Conservation (phyloP, 495 filamentous ascomycete species). For the Aspergillus sclerotioniger region DNA sequence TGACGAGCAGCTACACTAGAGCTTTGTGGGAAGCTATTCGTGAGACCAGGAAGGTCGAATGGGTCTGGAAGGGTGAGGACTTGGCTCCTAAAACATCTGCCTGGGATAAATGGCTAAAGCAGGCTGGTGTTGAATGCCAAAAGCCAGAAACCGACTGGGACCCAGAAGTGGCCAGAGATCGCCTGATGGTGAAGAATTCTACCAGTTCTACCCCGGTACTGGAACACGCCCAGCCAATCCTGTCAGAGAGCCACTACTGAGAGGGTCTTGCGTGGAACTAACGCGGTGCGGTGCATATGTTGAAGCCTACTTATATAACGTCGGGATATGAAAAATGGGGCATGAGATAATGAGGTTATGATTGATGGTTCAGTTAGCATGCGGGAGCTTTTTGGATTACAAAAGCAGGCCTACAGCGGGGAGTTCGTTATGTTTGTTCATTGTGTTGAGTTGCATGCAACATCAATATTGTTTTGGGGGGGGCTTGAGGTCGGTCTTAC, state of each 20-base stretch:
- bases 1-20: slow-evolving; percentile 43
- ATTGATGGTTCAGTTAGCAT: neutral
- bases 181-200: neutral
- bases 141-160: neutral
- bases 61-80: slow-evolving; percentile 43
- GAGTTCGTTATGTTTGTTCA: too few species aligned
- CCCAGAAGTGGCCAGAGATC: neutral
- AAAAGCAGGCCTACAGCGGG: neutral
- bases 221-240: neutral
- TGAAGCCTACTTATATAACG: neutral
- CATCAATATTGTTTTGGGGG: too few species aligned
- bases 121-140: slow-evolving; percentile 28
- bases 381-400: neutral
- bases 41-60: slow-evolving; percentile 47
- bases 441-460: too few species aligned
- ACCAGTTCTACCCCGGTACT: neutral
- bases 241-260: neutral
- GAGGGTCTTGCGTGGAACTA: neutral
- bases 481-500: too few species aligned
- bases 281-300: neutral
- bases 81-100: slow-evolving; percentile 47
- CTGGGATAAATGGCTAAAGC: slow-evolving; percentile 52
- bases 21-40: slow-evolving; percentile 58
- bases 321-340: neutral
- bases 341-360: neutral